These are phyloP conservation scores for Aspergillus chevalieri DNA, from an alignment of 2,329 filamentous ascomycete species.

Conservation along the genomic window DNA sequence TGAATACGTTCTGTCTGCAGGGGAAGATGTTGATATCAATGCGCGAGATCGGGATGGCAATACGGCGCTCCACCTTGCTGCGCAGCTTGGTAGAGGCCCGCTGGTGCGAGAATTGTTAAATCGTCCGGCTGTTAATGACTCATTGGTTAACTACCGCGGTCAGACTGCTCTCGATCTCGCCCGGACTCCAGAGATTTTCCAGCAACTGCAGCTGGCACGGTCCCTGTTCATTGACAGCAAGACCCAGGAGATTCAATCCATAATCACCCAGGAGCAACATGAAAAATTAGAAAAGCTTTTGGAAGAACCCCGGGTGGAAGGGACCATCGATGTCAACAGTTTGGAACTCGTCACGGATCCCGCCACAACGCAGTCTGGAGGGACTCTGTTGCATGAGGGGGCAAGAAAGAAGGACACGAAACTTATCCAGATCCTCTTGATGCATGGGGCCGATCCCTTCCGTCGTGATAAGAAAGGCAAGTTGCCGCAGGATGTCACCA, in stretches of 20 bases:
- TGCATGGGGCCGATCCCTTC: constrained; percentile 95
- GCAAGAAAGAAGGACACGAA: constrained; percentile 80
- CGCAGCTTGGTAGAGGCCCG: constrained; percentile 69
- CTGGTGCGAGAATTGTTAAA: constrained; percentile 80
- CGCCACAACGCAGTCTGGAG: constrained; percentile 71
- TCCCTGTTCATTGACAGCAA: constrained; percentile 86
- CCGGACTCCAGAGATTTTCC: constrained; percentile 89
- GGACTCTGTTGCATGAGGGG: constrained; percentile 87
- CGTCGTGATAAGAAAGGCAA: constrained; percentile 91
- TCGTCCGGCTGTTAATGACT: constrained; percentile 79
- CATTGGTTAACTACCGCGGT: constrained; percentile 74
- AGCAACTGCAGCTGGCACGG: constrained; percentile 82
- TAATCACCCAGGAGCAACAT: constrained; percentile 69
- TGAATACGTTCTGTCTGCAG: constrained; percentile 79
- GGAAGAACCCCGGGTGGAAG: constrained; percentile 78
- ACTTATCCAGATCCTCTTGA: constrained; percentile 80
- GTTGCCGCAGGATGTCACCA: constrained; percentile 90
- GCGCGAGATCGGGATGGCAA: constrained; percentile 89
- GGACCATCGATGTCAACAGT: constrained; percentile 84
- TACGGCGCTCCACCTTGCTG: constrained; percentile 83
- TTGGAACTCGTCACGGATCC: constrained; percentile 80
- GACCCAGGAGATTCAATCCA: constrained; percentile 73
- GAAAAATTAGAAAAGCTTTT: constrained; percentile 70
- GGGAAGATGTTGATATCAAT: constrained; percentile 75
- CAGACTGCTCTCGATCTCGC: constrained; percentile 83